Percentiles rank a stretch among this genome's conserved stretches.
Evolutionary conservation across 306 rosid genomes (phyloP).

Genomic region (Dalbergia oliveri): DNA sequence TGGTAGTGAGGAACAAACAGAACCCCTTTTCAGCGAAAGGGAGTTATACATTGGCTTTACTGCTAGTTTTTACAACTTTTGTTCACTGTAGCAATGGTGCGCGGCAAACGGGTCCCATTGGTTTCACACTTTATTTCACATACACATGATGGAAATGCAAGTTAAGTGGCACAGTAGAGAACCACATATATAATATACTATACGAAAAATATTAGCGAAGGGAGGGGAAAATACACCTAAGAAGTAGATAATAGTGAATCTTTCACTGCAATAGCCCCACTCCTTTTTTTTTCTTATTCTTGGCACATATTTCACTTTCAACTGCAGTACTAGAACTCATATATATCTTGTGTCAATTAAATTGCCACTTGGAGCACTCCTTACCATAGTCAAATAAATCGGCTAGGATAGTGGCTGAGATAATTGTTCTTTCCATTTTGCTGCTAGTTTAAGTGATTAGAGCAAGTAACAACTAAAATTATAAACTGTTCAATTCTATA

Average conservation of each 20-base stretch:
- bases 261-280: neutral
- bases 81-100: conserved; percentile 40
- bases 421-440: neutral
- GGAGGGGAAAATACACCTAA: too few relatives aligned
- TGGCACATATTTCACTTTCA: neutral
- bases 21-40: conserved; percentile 22
- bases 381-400: conserved; percentile 28
- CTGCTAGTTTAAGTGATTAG: neutral
- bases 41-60: neutral
- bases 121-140: conserved; percentile 6
- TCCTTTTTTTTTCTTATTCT: neutral
- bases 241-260: neutral
- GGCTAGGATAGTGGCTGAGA: neutral
- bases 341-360: conserved; percentile 1
- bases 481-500: neutral
- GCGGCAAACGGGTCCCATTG: conserved; percentile 32
- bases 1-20: conserved; percentile 18
- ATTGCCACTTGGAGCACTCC: conserved; percentile 18
- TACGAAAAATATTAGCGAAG: too few relatives aligned
- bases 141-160: neutral
- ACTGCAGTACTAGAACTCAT: neutral
- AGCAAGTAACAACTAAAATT: neutral
- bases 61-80: neutral
- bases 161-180: neutral
- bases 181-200: neutral